phyloP scores from a whole-genome alignment of 1,284 basidiomycete species.

The Irpex sp. region DNA sequence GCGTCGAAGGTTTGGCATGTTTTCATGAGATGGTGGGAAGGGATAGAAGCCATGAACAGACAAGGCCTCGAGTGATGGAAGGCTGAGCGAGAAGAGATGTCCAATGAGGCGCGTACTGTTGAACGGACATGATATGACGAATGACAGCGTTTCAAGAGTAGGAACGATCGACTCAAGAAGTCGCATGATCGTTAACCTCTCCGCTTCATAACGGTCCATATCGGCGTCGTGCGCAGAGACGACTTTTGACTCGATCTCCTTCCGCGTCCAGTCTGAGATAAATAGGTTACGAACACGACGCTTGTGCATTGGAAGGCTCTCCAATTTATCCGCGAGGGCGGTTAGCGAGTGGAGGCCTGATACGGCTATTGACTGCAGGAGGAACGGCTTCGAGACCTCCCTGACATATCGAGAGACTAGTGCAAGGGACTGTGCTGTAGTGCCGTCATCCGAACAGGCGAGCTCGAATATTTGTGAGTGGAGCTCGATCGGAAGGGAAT shows the following conservation, averaged over 20 bases:
- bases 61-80: slow-evolving; percentile 72
- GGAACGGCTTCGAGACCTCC: slow-evolving; percentile 23
- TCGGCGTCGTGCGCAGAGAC: slow-evolving; percentile 8
- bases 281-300: slow-evolving; percentile 27
- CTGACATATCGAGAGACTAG: slow-evolving; percentile 27
- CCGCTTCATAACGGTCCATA: slow-evolving; percentile 18
- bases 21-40: slow-evolving; percentile 32
- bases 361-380: slow-evolving; percentile 25
- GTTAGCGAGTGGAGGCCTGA: slow-evolving; percentile 19
- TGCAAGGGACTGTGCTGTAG: slow-evolving; percentile 24
- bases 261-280: slow-evolving; percentile 21
- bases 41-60: slow-evolving; percentile 52
- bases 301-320: slow-evolving; percentile 18
- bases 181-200: slow-evolving; percentile 23
- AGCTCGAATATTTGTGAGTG: slow-evolving; percentile 26
- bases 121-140: slow-evolving; percentile 32
- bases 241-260: slow-evolving; percentile 3
- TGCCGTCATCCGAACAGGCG: slow-evolving; percentile 28
- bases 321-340: slow-evolving; percentile 18
- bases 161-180: slow-evolving; percentile 38
- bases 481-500: slow-evolving; percentile 26
- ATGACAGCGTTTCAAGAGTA: slow-evolving; percentile 39
- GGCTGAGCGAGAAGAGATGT: slow-evolving; percentile 45
- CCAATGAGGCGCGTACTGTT: slow-evolving; percentile 32
- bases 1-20: slow-evolving; percentile 38